Evolutionary conservation across 495 filamentous ascomycete species (phyloP), one percentile per base, ranked within the genome.

Genomic region (Pyrenula aspistea): DNA sequence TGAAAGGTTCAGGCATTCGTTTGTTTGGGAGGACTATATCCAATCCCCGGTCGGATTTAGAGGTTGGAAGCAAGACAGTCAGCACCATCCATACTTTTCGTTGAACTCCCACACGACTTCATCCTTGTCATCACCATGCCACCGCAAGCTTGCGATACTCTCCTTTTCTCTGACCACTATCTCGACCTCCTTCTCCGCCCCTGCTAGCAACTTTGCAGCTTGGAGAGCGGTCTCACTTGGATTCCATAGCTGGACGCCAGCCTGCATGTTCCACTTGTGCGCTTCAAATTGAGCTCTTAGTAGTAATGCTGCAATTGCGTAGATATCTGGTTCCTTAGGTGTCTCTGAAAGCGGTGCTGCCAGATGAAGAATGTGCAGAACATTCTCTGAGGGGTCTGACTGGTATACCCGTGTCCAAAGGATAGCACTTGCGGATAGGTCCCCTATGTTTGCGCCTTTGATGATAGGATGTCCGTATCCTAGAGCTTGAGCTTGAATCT

Each of bases 41-140:
- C n/a, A n/a, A n/a, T n/a, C n/a, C n/a, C n/a, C n/a, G n/a, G n/a
- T n/a, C n/a, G n/a, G n/a, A n/a, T n/a, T n/a, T n/a, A n/a, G n/a
- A n/a, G n/a, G n/a, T n/a, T n/a, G n/a, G n/a, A n/a, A n/a, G 31
- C 4, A 42, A 15, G 15, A 8, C 31, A 42, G 31, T 82, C 68
- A 96, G 67, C 89, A 95, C 92, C 92, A 98, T 20, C 81, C 87
- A 72, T 83, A 96, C 76, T 94, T 96, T 78, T 98, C 91, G 65
- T 94, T 95, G 58, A 77, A 78, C 54, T 90, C 68, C 93, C 93
- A 98, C 52, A 90, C 85, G 48, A 95, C 73, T 22, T 83, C 74
- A 24, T 69, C 71, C 51, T 71, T 59, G 56, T 75, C 64, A 12
- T 70, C 68, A 10, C 77, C 82, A 55, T 79, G 80, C 85, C 86